Base-by-base conservation (phyloP, 495 filamentous ascomycete species). In the Daldinia decipiens region DNA sequence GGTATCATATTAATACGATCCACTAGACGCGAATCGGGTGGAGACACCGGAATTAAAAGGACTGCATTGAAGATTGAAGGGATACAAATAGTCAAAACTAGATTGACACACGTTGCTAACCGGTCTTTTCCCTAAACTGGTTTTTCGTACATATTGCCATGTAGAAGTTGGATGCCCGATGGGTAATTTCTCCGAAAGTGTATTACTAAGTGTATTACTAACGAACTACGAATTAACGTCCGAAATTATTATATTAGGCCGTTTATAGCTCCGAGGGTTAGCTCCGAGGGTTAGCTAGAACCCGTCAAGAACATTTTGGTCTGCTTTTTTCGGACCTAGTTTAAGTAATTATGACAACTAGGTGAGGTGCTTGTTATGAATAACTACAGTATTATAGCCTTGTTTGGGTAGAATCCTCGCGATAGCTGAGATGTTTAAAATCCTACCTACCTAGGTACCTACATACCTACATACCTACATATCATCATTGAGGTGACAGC, bases 261-360 rank as follows among this genome's bases (percentile, higher is more conserved):
- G 17, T 55, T 9, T 21, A 21, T 64, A 40, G 9, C 43, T 62
- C 59, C 52, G 32, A 52, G 34, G 36, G 15, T n/a, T 64, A 40
- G 9, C 43, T 62, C 59, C 52, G 32, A 52, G 34, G 36, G 15
- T n/a, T 21, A 54, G 55, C 36, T 58, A 68, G 55, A 60, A 50
- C 9, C 40, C 24, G 38, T 17, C 51, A 19, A 55, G 38, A 70
- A 70, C 27, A 47, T 47, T 69, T 47, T 69, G 19, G 60, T 13
- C n/a, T 26, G 24, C 34, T 26, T 50, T 32, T 12, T 32, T 32
- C 7, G 26, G 24, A 32, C 27, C 19, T 36, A 19, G 36, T 52
- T 52, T 17, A 19, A 47, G 7, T 47, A 21, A 1, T 40, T 7
- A n/a, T 40, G 38, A n/a, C n/a, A n/a, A n/a, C n/a, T n/a, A n/a